These are phyloP conservation scores for Populus ilicifolia DNA, from an alignment of 345 rosid species.

Conservation along the genomic window DNA sequence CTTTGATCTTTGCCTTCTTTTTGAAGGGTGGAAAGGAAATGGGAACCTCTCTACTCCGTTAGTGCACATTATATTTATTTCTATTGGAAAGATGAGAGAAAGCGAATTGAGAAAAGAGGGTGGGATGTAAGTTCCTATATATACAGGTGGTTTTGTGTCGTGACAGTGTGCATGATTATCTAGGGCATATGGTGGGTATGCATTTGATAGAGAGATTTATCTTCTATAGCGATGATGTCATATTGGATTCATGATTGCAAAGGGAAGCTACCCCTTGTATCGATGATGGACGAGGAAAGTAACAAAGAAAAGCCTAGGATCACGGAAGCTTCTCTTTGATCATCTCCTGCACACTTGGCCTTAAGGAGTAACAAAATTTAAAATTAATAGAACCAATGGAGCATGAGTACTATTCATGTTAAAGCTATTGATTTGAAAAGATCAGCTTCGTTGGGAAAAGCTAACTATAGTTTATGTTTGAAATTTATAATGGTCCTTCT, in stretches of 20 bases:
- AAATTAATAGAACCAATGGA: background rate
- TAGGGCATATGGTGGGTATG: background rate
- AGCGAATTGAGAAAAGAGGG: background rate
- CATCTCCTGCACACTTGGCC: background rate
- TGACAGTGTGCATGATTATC: background rate
- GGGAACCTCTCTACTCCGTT: slow-evolving; percentile 29
- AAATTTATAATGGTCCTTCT: background rate
- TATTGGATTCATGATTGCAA: slow-evolving; percentile 37
- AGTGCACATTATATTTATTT: slow-evolving; percentile 30
- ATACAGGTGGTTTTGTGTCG: slow-evolving; percentile 17
- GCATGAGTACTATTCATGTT: background rate
- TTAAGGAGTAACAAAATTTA: background rate
- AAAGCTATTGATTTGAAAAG: background rate
- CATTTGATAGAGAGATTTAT: slow-evolving; percentile 16
- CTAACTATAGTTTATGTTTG: background rate
- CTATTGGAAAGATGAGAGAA: no score
- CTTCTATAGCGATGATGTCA: slow-evolving; percentile 44
- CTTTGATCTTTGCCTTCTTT: slow-evolving; percentile 35
- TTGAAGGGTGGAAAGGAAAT: slow-evolving; percentile 24
- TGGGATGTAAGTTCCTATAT: slow-evolving; percentile 18
- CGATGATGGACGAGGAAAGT: slow-evolving; percentile 7
- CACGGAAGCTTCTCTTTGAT: slow-evolving; percentile 12
- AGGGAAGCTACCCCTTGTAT: slow-evolving; percentile 29
- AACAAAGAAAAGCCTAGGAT: background rate
- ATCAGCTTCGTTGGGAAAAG: background rate